These are phyloP conservation scores for Erodium moschatum DNA, from an alignment of 441 rosid species.

Conservation along the genomic window DNA sequence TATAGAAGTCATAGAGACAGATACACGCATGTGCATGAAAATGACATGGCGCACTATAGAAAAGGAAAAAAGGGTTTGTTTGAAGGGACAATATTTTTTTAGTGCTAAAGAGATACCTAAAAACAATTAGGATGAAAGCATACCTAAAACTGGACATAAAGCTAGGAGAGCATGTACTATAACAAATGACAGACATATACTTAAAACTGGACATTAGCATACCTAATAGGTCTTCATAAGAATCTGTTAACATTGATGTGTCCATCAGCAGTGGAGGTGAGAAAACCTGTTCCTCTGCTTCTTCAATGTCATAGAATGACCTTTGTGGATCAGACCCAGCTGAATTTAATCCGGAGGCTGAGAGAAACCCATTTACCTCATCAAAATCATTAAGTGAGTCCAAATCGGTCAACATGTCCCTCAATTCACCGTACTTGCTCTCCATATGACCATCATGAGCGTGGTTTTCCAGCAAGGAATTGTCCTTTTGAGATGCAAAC, in stretches of 20 bases:
- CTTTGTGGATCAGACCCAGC: slow-evolving; percentile 45
- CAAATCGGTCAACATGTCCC: slow-evolving; percentile 48
- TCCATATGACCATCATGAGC: slow-evolving; percentile 35
- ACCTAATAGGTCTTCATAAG: slow-evolving; percentile 93
- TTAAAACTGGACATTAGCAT: slow-evolving; percentile 23
- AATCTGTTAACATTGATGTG: slow-evolving; percentile 54
- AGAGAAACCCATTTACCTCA: slow-evolving; percentile 62
- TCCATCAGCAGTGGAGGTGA: slow-evolving; percentile 93
- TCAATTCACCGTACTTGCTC: slow-evolving; percentile 53
- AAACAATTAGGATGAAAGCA: too few relatives aligned
- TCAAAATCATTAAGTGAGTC: slow-evolving; percentile 67
- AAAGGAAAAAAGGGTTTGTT: background rate
- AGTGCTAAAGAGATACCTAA: too few relatives aligned
- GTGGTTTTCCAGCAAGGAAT: slow-evolving; percentile 37
- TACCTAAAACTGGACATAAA: background rate
- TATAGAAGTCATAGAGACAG: background rate
- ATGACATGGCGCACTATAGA: background rate
- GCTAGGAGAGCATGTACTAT: background rate
- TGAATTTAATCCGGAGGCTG: slow-evolving; percentile 52
- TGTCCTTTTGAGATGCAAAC: slow-evolving; percentile 43
- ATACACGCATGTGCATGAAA: background rate
- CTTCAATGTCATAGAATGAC: slow-evolving; percentile 59
- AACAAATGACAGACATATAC: background rate
- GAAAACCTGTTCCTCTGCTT: slow-evolving; percentile 61
- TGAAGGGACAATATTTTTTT: background rate